These are phyloP conservation scores for Gymnopilus dilepis DNA, from an alignment of 768 basidiomycete species.

Conservation along the genomic window DNA sequence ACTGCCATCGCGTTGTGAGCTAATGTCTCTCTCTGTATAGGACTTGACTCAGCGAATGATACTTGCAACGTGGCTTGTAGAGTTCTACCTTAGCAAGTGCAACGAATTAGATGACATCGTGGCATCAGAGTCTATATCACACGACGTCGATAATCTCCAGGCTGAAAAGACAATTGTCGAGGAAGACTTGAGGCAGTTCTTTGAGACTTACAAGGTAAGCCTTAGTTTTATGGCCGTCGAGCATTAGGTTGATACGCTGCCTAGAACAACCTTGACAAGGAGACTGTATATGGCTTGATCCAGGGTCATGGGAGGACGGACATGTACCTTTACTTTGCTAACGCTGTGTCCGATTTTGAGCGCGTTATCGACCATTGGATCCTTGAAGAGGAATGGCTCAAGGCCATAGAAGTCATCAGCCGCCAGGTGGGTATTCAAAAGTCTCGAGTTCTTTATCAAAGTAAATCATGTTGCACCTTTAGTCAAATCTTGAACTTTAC, in stretches of 20 bases:
- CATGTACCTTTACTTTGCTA: conserved; percentile 90
- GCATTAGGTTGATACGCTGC: neutral
- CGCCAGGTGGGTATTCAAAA: conserved; percentile 66
- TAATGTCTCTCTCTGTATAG: too few relatives aligned
- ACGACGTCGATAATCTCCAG: conserved; percentile 84
- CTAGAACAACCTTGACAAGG: conserved; percentile 84
- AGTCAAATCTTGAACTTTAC: conserved; percentile 89
- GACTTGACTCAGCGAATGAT: conserved; percentile 95
- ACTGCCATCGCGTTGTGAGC: too few relatives aligned
- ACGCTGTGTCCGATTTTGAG: conserved; percentile 77
- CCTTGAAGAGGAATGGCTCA: conserved; percentile 88
- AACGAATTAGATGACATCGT: conserved; percentile 95
- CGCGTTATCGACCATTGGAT: conserved; percentile 93
- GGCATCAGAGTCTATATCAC: conserved; percentile 81
- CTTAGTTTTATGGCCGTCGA: neutral
- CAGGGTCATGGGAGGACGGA: conserved; percentile 92
- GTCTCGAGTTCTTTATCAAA: neutral
- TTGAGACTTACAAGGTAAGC: conserved; percentile 89
- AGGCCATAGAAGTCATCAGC: conserved; percentile 89
- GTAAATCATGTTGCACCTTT: conserved; percentile 16
- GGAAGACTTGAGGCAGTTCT: conserved; percentile 91
- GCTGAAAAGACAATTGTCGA: conserved; percentile 84
- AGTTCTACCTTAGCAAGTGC: conserved; percentile 96
- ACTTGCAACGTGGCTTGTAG: conserved; percentile 97
- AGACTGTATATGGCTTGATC: conserved; percentile 91